Conservation (phyloP, 371 early-diverging fungal species). For the Apophysomyces sp. region DNA sequence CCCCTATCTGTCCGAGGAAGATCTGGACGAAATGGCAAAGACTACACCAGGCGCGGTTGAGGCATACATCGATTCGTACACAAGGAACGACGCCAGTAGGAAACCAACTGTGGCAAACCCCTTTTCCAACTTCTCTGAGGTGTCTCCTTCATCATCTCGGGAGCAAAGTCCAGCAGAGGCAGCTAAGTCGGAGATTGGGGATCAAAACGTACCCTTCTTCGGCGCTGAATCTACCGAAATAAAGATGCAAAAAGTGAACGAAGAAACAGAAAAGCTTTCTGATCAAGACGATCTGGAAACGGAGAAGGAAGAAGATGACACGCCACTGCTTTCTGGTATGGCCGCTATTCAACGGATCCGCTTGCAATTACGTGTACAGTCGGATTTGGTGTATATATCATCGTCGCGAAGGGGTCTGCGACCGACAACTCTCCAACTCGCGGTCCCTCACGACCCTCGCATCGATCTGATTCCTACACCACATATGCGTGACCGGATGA, state of each 20-base stretch:
- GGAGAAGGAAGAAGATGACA: neutral
- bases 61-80: constrained; percentile 22
- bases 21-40: constrained; percentile 19
- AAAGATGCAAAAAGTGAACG: neutral
- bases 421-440: constrained; percentile 21
- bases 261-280: neutral
- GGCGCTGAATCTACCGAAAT: neutral
- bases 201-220: neutral
- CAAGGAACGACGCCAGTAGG: constrained; percentile 15
- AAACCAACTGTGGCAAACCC: constrained; percentile 15
- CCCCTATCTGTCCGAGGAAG: constrained; percentile 24
- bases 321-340: neutral
- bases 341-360: constrained; percentile 19
- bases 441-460: constrained; percentile 48
- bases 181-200: neutral
- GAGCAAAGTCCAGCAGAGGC: neutral
- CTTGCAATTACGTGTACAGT: constrained; percentile 17
- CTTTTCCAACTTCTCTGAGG: neutral
- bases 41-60: constrained; percentile 21
- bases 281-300: neutral
- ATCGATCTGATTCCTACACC: constrained; percentile 52
- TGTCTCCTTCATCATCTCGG: too few relatives aligned
- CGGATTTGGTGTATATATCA: neutral
- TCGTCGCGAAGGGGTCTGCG: constrained; percentile 9
- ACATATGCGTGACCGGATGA: constrained; percentile 52